These are phyloP conservation scores for Pascua sp. DNA, from an alignment of 1,284 basidiomycete genomes.

Conservation along the genomic window DNA sequence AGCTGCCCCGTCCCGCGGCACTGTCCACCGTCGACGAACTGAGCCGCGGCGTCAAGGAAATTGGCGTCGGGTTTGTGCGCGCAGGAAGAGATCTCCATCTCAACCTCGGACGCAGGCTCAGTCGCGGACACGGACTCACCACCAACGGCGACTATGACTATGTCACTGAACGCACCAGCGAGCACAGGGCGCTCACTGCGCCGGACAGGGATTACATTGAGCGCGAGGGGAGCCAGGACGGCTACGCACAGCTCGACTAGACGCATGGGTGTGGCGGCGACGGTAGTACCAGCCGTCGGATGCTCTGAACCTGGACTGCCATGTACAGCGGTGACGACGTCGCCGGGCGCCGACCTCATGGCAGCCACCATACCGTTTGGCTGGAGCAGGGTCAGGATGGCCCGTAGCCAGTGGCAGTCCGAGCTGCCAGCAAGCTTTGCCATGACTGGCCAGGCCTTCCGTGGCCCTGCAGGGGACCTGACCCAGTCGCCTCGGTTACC, in stretches of 20 bases:
- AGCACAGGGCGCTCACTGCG: too few species aligned
- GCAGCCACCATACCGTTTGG: too few species aligned
- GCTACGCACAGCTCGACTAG: constrained; percentile 18
- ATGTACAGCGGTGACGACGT: neutral
- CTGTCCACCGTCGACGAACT: constrained; percentile 19
- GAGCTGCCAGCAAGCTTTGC: too few species aligned
- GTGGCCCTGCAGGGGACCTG: too few species aligned
- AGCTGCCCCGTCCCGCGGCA: constrained; percentile 26
- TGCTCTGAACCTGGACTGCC: neutral
- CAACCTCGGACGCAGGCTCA: too few species aligned
- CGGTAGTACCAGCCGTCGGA: too few species aligned
- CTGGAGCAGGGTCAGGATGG: neutral
- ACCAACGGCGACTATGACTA: too few species aligned
- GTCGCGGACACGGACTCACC: neutral
- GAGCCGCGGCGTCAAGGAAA: constrained; percentile 15
- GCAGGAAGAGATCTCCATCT: neutral
- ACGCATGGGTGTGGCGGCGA: neutral
- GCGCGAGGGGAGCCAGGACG: constrained; percentile 2
- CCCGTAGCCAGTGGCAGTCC: neutral
- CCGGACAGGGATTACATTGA: neutral
- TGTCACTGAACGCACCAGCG: too few species aligned
- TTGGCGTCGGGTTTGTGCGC: constrained; percentile 6
- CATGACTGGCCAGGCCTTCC: too few species aligned
- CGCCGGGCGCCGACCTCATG: neutral
- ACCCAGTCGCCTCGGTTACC: too few species aligned